A percentile compares a stretch with the other conserved stretches of the same genome.
Conservation (phyloP, 2,329 filamentous ascomycete genomes). For the Akanthomyces dipterigenus region DNA sequence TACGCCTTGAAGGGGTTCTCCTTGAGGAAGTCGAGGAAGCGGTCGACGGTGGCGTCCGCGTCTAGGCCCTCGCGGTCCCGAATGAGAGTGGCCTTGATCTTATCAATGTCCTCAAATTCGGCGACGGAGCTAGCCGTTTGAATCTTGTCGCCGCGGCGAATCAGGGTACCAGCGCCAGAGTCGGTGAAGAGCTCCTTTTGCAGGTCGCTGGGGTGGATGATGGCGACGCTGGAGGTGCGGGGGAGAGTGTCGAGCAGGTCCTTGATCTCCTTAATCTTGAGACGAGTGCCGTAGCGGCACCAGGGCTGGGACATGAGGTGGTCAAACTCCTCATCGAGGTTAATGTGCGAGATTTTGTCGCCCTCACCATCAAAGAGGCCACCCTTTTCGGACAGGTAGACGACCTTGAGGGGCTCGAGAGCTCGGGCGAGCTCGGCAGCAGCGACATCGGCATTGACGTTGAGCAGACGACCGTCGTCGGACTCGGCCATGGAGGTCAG, state of each 20-base stretch:
- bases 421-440: slow-evolving; percentile 86
- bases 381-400: slow-evolving; percentile 97
- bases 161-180: slow-evolving; percentile 87
- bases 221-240: slow-evolving; percentile 88
- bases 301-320: slow-evolving; percentile 88
- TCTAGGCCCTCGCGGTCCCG: slow-evolving; percentile 77
- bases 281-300: slow-evolving; percentile 88
- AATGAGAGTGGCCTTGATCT: slow-evolving; percentile 75
- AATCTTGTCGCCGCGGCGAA: slow-evolving; percentile 86
- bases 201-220: slow-evolving; percentile 91
- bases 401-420: slow-evolving; percentile 90
- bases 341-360: slow-evolving; percentile 94
- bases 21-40: slow-evolving; percentile 74
- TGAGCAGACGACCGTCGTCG: slow-evolving; percentile 82
- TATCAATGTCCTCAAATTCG: slow-evolving; percentile 68
- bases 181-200: slow-evolving; percentile 97
- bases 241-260: slow-evolving; percentile 84
- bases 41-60: slow-evolving; percentile 75
- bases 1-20: slow-evolving; percentile 82
- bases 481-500: slow-evolving; percentile 96
- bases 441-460: slow-evolving; percentile 96
- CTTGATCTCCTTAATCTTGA: slow-evolving; percentile 98
- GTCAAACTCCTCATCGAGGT: slow-evolving; percentile 93
- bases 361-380: slow-evolving; percentile 89
- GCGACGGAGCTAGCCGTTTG: slow-evolving; percentile 63